Conservation (phyloP, 371 early-diverging fungal species). For the Mortierella polycephala region DNA sequence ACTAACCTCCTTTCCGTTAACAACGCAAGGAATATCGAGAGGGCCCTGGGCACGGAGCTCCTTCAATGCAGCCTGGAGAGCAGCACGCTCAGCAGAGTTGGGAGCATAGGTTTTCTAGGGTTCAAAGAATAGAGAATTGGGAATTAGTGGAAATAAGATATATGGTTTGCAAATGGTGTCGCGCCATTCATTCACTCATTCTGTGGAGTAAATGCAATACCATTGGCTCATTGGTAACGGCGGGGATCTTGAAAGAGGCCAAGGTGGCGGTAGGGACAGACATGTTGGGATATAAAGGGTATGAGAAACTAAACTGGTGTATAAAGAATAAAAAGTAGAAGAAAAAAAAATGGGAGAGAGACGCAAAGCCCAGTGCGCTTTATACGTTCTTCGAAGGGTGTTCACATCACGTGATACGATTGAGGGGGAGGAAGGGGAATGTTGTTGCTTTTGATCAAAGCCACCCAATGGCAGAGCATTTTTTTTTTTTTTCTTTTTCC, state of each 20-base stretch:
- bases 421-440: background rate
- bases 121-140: background rate
- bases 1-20: conserved; percentile 86
- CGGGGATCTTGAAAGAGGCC: conserved; percentile 83
- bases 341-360: background rate
- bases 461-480: background rate
- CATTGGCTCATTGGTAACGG: conserved; percentile 91
- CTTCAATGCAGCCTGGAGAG: conserved; percentile 81
- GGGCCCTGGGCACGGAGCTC: conserved; percentile 79
- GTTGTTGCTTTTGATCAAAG: background rate
- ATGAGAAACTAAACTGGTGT: background rate
- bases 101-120: conserved; percentile 80
- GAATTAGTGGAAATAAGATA: background rate
- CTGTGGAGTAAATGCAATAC: conserved; percentile 52
- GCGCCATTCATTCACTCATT: too few species aligned
- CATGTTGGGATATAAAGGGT: conserved; percentile 17
- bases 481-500: conserved; percentile 22
- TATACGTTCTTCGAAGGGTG: background rate
- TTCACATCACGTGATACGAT: background rate
- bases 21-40: conserved; percentile 83
- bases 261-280: conserved; percentile 66
- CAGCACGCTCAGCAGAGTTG: conserved; percentile 80
- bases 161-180: conserved; percentile 8
- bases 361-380: background rate
- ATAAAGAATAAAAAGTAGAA: background rate